Evolutionary conservation across 2,329 filamentous ascomycete species (phyloP).

Genomic region (Colletotrichum sp.): DNA sequence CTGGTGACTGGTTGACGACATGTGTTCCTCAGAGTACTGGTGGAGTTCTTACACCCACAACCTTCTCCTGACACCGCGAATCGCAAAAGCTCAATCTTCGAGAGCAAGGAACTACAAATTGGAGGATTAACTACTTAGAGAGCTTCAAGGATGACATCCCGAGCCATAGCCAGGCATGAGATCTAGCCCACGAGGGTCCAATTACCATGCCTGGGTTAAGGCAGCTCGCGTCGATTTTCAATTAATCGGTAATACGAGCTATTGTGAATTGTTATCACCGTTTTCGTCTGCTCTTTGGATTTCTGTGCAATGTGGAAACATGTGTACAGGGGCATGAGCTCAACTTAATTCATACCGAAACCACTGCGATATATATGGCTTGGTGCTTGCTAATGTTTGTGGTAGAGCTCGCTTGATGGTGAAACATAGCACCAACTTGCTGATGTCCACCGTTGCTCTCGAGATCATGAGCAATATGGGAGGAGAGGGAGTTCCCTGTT

Average conservation of each 20-base stretch:
- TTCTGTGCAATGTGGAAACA: neutral
- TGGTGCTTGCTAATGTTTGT: neutral
- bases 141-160: neutral
- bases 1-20: neutral
- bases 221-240: neutral
- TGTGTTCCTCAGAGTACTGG: neutral
- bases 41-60: neutral
- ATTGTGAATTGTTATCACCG: neutral
- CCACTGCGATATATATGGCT: neutral
- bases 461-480: neutral
- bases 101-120: neutral
- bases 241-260: neutral
- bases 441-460: neutral
- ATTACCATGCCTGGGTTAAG: neutral
- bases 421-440: neutral
- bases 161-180: neutral
- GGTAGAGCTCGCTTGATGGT: neutral
- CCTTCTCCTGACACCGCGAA: neutral
- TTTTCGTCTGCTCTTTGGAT: rapidly evolving
- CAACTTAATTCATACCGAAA: neutral
- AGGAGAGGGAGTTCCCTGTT: neutral
- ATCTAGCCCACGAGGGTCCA: rapidly evolving
- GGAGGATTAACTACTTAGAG: neutral
- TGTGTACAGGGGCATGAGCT: neutral
- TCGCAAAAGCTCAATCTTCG: neutral